phyloP scores from a whole-genome alignment of 176 grass and related monocot genomes.

The Aechmea fasciata region DNA sequence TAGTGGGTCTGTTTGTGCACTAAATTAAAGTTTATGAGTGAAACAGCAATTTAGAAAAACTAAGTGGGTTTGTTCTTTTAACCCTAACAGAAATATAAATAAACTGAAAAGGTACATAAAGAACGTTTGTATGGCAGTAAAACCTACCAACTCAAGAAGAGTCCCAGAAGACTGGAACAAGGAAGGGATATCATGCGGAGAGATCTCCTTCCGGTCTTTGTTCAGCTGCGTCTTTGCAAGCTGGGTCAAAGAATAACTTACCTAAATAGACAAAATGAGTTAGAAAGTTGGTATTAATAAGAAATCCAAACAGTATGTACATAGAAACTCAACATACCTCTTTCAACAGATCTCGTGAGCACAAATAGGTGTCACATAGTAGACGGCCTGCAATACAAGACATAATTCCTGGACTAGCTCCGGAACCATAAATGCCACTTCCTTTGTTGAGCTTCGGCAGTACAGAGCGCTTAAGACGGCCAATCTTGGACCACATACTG shows the following conservation, averaged over 20 bases:
- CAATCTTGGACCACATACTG: conserved; percentile 95
- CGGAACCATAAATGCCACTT: conserved; percentile 80
- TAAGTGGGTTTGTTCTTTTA: background rate
- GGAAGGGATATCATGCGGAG: conserved; percentile 78
- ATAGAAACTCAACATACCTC: conserved; percentile 41
- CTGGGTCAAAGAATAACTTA: conserved; percentile 97
- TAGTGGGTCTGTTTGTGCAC: background rate
- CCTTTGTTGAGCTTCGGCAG: conserved; percentile 95
- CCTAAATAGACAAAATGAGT: conserved; percentile 36
- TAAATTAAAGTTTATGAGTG: conserved; percentile 1
- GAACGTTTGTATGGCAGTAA: background rate
- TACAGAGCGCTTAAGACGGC: conserved; percentile 63
- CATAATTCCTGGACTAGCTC: conserved; percentile 94
- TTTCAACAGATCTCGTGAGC: conserved; percentile 80
- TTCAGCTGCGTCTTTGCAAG: conserved; percentile 89
- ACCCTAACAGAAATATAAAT: background rate
- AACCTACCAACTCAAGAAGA: conserved; percentile 71
- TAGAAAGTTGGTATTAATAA: conserved; percentile 2
- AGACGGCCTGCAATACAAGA: conserved; percentile 93
- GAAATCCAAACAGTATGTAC: conserved; percentile 3
- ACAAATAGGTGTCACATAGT: conserved; percentile 95
- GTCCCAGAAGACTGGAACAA: conserved; percentile 67
- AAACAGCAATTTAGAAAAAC: background rate
- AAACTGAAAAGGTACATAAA: background rate
- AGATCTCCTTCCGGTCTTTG: conserved; percentile 65